These are phyloP conservation scores for Vinca minor DNA, from an alignment of 257 asterid species.

Conservation along the genomic window DNA sequence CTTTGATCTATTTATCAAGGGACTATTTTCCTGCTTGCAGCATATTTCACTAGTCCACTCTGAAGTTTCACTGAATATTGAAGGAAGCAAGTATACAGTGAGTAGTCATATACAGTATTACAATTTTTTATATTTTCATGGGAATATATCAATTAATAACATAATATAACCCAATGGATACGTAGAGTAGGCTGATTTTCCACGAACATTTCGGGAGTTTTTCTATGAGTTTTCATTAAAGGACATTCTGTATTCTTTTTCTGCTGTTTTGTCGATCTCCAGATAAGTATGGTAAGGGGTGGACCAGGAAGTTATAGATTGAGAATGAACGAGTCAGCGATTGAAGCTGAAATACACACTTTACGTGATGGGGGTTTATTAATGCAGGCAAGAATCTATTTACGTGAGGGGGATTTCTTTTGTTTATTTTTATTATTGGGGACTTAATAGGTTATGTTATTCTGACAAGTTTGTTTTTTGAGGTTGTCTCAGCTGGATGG, in stretches of 20 bases:
- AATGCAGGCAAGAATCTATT: slow-evolving; percentile 74
- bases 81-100: slow-evolving; percentile 99
- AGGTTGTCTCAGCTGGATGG: slow-evolving; percentile 68
- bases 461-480: slow-evolving; percentile 16
- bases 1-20: slow-evolving; percentile 19
- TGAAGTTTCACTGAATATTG: slow-evolving; percentile 89
- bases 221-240: neutral
- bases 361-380: slow-evolving; percentile 93
- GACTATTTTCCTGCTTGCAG: slow-evolving; percentile 47
- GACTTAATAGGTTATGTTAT: too few relatives aligned
- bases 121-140: neutral
- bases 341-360: slow-evolving; percentile 98
- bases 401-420: neutral
- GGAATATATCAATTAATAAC: neutral
- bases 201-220: neutral
- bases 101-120: slow-evolving; percentile 19
- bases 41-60: slow-evolving; percentile 94
- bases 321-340: slow-evolving; percentile 71
- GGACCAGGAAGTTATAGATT: slow-evolving; percentile 92
- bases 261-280: slow-evolving; percentile 1
- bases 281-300: slow-evolving; percentile 47
- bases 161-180: neutral
- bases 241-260: neutral
- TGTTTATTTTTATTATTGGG: neutral
- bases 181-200: neutral